Evolutionary conservation across 768 basidiomycete species (phyloP).

Genomic region (Trametes sanguinea): DNA sequence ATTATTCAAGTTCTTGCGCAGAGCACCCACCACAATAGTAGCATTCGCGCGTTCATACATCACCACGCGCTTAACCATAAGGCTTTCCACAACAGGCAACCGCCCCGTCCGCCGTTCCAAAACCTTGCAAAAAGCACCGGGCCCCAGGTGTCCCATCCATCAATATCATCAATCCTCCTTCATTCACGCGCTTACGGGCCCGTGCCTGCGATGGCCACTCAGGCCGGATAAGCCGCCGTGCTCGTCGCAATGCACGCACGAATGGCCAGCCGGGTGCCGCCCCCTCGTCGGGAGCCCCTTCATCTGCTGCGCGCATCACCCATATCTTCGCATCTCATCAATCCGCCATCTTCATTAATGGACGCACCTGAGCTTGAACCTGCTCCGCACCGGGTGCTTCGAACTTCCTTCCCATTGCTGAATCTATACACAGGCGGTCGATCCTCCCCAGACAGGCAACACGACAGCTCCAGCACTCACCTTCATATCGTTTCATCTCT

Average conservation of each 20-base stretch:
- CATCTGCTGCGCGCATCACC: background rate
- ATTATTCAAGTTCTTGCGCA: too few relatives aligned
- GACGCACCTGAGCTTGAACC: too few relatives aligned
- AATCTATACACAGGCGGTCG: background rate
- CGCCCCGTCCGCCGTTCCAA: background rate
- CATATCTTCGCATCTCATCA: background rate
- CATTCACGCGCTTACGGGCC: background rate
- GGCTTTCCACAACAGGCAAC: conserved; percentile 1
- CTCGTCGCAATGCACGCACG: background rate
- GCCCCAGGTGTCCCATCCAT: background rate
- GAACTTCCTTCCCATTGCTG: background rate
- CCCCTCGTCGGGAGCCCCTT: background rate
- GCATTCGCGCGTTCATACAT: background rate
- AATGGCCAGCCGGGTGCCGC: too few relatives aligned
- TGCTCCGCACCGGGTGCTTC: background rate
- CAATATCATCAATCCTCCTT: background rate
- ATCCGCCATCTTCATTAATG: background rate
- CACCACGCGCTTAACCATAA: background rate
- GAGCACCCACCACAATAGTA: background rate
- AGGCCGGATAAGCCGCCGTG: background rate
- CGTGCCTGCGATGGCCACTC: conserved; percentile 10
- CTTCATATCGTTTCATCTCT: background rate
- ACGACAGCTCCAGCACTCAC: background rate
- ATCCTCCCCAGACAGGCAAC: background rate
- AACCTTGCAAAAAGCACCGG: background rate